Percentiles rank a stretch among this genome's conserved stretches.
Conservation (phyloP, 1,284 basidiomycete genomes). For the Irpex sp. region DNA sequence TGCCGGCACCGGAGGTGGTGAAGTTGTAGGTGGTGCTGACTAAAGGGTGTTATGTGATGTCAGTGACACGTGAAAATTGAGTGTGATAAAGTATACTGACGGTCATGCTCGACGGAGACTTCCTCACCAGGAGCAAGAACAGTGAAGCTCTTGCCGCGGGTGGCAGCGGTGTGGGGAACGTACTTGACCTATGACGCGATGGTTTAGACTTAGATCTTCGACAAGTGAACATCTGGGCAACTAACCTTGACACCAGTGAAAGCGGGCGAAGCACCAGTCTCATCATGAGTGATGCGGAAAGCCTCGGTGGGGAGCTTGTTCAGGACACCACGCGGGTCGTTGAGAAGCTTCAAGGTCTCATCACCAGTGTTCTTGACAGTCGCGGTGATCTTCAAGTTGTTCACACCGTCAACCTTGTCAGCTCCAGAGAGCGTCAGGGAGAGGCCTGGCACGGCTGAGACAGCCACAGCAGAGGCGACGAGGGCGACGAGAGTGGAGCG, state of each 20-base stretch:
- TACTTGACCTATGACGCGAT: conserved; percentile 20
- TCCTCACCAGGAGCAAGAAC: conserved; percentile 39
- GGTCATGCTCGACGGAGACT: conserved; percentile 34
- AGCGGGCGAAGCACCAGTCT: conserved; percentile 28
- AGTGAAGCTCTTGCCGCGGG: conserved; percentile 26
- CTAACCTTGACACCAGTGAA: conserved; percentile 39
- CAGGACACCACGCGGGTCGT: conserved; percentile 38
- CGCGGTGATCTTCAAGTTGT: conserved; percentile 35
- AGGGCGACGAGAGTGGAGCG: conserved; percentile 21
- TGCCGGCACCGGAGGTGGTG: conserved; percentile 33
- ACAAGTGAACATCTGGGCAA: conserved; percentile 4
- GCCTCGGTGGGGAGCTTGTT: conserved; percentile 36
- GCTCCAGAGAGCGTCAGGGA: conserved; percentile 28
- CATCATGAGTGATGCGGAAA: conserved; percentile 33
- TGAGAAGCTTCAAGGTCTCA: conserved; percentile 41
- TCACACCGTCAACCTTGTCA: conserved; percentile 30
- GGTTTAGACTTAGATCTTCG: background rate
- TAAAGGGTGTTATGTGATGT: conserved; percentile 13
- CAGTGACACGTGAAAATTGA: background rate
- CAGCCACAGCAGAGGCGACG: conserved; percentile 17
- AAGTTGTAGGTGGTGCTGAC: conserved; percentile 47
- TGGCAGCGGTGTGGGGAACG: conserved; percentile 18
- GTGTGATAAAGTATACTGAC: conserved; percentile 25
- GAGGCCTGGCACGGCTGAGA: conserved; percentile 20
- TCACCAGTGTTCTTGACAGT: conserved; percentile 43